These are phyloP conservation scores for Angophora floribunda DNA, from an alignment of 345 rosid species.

Conservation along the genomic window DNA sequence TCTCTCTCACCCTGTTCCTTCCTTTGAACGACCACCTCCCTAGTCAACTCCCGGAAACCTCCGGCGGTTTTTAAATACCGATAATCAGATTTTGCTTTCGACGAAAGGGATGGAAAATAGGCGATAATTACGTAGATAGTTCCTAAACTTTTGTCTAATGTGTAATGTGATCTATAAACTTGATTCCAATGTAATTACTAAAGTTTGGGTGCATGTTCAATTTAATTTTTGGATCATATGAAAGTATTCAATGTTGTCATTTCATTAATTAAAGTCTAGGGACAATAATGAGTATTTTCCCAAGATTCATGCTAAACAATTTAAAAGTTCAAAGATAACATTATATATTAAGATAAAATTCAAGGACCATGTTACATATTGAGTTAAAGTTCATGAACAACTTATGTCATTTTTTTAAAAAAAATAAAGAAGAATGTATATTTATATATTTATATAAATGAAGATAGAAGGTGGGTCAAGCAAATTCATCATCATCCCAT, in stretches of 20 bases:
- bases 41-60: neutral
- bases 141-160: neutral
- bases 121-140: neutral
- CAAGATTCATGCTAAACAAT: too few relatives aligned
- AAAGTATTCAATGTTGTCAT: too few relatives aligned
- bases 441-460: neutral
- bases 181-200: too few relatives aligned
- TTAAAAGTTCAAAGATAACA: too few relatives aligned
- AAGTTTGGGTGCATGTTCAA: too few relatives aligned
- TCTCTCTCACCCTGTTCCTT: neutral
- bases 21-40: neutral
- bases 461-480: neutral
- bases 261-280: neutral
- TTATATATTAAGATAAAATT: too few relatives aligned
- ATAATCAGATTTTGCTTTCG: too few relatives aligned
- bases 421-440: too few relatives aligned
- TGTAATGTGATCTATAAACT: accelerated
- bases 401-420: too few relatives aligned
- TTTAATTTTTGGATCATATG: accelerated
- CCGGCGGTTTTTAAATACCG: neutral
- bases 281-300: accelerated
- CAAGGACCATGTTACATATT: accelerated
- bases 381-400: accelerated
- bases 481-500: neutral
- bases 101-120: neutral